A percentile compares a stretch with the other conserved stretches of the same genome.
phyloP scores from a whole-genome alignment of 192 early-diverging fungal species.

The Dissophora ornata region DNA sequence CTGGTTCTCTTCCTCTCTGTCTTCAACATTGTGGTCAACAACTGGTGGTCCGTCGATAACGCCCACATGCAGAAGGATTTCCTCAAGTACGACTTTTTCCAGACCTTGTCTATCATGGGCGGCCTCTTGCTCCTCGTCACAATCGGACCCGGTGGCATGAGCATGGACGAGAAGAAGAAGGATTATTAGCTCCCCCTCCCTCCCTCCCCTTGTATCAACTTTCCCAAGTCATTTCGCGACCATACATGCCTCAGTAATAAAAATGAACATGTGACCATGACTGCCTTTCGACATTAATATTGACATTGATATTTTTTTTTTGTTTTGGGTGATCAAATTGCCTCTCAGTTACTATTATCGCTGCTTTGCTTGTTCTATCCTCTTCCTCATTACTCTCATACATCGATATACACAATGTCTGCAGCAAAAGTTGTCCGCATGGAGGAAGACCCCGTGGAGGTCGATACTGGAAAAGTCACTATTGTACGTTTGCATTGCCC shows the following conservation, averaged over 20 bases:
- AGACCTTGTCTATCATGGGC: conserved; percentile 94
- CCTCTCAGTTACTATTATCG: conserved; percentile 1
- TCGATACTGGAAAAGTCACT: conserved; percentile 56
- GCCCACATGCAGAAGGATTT: conserved; percentile 88
- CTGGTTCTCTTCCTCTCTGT: conserved; percentile 89
- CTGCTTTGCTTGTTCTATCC: conserved; percentile 5
- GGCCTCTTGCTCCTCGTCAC: conserved; percentile 94
- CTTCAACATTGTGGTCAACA: conserved; percentile 93
- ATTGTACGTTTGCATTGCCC: no score
- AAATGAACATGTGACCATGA: no score
- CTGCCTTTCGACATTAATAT: no score
- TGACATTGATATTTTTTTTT: no score
- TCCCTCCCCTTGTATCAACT: no score
- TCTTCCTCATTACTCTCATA: neutral
- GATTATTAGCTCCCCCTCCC: no score
- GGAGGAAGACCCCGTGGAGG: conserved; percentile 43
- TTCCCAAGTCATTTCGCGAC: no score
- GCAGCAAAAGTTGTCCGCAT: conserved; percentile 27
- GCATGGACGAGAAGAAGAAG: conserved; percentile 98
- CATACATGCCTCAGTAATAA: no score
- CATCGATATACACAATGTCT: conserved; percentile 21
- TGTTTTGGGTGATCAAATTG: no score
- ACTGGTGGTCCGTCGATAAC: conserved; percentile 94
- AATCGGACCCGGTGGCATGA: conserved; percentile 91
- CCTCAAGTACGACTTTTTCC: conserved; percentile 99